phyloP scores from a whole-genome alignment of 345 rosid species.

The Brassica napus region Da-Ae NC_063444.1:45338501-45339000 shows the following conservation, averaged over 20 bases:
- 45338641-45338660: constrained; percentile 1
- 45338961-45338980: neutral
- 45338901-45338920: constrained; percentile 25
- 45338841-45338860: constrained; percentile 23
- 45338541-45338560: constrained; percentile 3
- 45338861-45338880: neutral
- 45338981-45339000: neutral
- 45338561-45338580: neutral
- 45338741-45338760: constrained; percentile 25
- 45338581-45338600: neutral
- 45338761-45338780: constrained; percentile 33
- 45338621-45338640: constrained; percentile 24
- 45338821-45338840: constrained; percentile 33
- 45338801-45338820: constrained; percentile 29
- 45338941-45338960: constrained; percentile 2
- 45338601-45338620: neutral
- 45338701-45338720: constrained; percentile 21
- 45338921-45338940: constrained; percentile 18
- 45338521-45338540: constrained; percentile 16
- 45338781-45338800: constrained; percentile 5
- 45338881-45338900: constrained; percentile 4
- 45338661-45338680: neutral
- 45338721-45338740: neutral
- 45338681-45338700: constrained; percentile 18
- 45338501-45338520: neutral